A percentile compares a stretch with the other conserved stretches of the same genome.
Evolutionary conservation across 1,139 yeast genomes (phyloP).

Genomic region (Meyerozyma carpophila): DNA sequence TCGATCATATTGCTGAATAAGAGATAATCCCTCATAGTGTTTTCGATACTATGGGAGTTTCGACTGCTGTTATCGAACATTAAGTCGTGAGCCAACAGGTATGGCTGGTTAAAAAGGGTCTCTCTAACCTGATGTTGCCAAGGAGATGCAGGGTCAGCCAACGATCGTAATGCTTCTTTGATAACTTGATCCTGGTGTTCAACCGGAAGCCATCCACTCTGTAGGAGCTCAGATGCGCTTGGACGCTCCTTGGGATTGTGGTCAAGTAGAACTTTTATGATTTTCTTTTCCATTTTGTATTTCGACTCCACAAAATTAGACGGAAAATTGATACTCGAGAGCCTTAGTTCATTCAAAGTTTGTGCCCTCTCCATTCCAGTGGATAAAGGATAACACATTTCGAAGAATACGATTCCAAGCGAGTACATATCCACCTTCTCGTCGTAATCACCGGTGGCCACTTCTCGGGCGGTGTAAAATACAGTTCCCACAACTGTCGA

Average conservation of each 20-base stretch:
- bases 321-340: slow-evolving; percentile 60
- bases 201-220: slow-evolving; percentile 80
- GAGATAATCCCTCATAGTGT: slow-evolving; percentile 30
- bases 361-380: slow-evolving; percentile 93
- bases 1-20: slow-evolving; percentile 48
- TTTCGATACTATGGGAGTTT: slow-evolving; percentile 18
- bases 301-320: slow-evolving; percentile 49
- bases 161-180: slow-evolving; percentile 77
- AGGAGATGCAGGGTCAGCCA: slow-evolving; percentile 87
- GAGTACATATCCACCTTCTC: slow-evolving; percentile 96
- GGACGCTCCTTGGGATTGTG: slow-evolving; percentile 78
- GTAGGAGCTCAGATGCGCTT: slow-evolving; percentile 65
- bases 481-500: slow-evolving; percentile 94
- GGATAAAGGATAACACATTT: slow-evolving; percentile 76
- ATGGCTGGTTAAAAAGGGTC: slow-evolving; percentile 77
- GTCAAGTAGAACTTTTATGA: slow-evolving; percentile 60
- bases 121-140: slow-evolving; percentile 92
- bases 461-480: slow-evolving; percentile 88
- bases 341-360: slow-evolving; percentile 59
- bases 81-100: slow-evolving; percentile 74
- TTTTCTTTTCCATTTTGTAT: slow-evolving; percentile 53
- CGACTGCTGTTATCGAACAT: slow-evolving; percentile 56
- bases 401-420: slow-evolving; percentile 88
- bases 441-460: slow-evolving; percentile 70
- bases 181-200: slow-evolving; percentile 87